A percentile compares a stretch with the other conserved stretches of the same genome.
These are phyloP conservation scores for Apiospora kogelbergensis DNA, from an alignment of 2,329 filamentous ascomycete species.

Conservation along the genomic window DNA sequence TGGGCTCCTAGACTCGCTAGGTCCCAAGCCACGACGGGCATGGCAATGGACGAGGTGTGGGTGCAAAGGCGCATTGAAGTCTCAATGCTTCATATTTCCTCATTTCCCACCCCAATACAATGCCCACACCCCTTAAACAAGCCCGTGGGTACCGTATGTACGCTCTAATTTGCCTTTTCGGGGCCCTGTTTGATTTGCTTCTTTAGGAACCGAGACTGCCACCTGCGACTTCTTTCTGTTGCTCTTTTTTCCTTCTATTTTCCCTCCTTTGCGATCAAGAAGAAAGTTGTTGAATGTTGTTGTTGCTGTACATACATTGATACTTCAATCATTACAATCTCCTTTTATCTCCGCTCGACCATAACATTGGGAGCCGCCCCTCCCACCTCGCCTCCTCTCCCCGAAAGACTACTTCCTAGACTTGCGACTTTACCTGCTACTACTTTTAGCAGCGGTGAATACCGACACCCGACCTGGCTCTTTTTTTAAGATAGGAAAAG, in stretches of 20 bases:
- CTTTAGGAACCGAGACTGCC: slow-evolving; percentile 22
- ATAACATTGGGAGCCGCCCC: slow-evolving; percentile 3
- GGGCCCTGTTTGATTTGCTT: slow-evolving; percentile 27
- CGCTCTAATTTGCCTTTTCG: slow-evolving; percentile 30
- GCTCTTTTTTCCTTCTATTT: slow-evolving; percentile 4
- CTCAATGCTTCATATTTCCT: slow-evolving; percentile 29
- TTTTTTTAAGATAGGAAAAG: neutral
- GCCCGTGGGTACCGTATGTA: slow-evolving; percentile 23
- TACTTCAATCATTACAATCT: slow-evolving; percentile 8
- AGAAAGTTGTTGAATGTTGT: neutral
- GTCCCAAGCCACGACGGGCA: neutral
- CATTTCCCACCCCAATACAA: slow-evolving; percentile 32
- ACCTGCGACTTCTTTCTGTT: slow-evolving; percentile 3
- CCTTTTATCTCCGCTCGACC: slow-evolving; percentile 5
- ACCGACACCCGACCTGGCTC: neutral
- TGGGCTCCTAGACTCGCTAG: neutral
- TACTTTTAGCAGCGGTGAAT: slow-evolving; percentile 6
- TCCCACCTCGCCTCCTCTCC: neutral
- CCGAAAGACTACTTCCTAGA: neutral
- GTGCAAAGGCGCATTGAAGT: slow-evolving; percentile 33
- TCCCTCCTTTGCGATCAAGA: slow-evolving; percentile 6
- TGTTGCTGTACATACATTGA: slow-evolving; percentile 6
- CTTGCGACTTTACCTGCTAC: neutral
- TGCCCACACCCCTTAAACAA: slow-evolving; percentile 28
- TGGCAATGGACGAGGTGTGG: slow-evolving; percentile 18